Evolutionary conservation across 345 rosid species (phyloP).

Genomic region (Capsella bursapastoris): DNA sequence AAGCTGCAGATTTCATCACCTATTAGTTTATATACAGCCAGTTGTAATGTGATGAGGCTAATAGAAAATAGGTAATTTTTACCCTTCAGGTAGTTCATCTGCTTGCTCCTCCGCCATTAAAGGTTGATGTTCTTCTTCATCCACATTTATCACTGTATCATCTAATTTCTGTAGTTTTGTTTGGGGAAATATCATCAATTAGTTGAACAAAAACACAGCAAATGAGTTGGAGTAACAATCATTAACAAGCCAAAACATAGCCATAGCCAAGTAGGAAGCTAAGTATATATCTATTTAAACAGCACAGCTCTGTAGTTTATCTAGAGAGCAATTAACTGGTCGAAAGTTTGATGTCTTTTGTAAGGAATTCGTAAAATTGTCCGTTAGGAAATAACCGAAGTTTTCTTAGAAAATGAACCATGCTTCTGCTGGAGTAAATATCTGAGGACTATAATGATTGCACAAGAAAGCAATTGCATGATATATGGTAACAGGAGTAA

Average conservation of each 20-base stretch:
- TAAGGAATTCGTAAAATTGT: neutral
- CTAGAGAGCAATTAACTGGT: neutral
- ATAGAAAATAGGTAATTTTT: conserved; percentile 24
- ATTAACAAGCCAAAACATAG: conserved; percentile 12
- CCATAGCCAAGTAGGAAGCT: neutral
- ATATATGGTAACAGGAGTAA: conserved; percentile 18
- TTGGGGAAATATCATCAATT: conserved; percentile 6
- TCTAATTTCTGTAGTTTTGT: conserved; percentile 45
- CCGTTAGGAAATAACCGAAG: neutral
- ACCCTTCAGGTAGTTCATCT: conserved; percentile 60
- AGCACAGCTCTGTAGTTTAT: neutral
- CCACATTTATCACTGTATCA: conserved; percentile 63
- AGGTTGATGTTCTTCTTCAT: conserved; percentile 67
- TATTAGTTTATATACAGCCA: conserved; percentile 30
- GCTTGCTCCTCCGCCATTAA: conserved; percentile 43
- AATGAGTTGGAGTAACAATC: neutral
- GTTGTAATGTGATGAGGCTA: conserved; percentile 7
- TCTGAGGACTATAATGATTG: conserved; percentile 15
- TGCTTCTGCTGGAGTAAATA: conserved; percentile 11
- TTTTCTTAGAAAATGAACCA: neutral
- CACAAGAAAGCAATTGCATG: neutral
- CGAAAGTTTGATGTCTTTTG: neutral
- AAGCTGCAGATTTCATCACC: conserved; percentile 53
- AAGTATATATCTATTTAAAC: conserved; percentile 4
- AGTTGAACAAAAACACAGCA: neutral